Conservation (phyloP, 139 green algal genomes). For the Trebouxia sp. region DNA sequence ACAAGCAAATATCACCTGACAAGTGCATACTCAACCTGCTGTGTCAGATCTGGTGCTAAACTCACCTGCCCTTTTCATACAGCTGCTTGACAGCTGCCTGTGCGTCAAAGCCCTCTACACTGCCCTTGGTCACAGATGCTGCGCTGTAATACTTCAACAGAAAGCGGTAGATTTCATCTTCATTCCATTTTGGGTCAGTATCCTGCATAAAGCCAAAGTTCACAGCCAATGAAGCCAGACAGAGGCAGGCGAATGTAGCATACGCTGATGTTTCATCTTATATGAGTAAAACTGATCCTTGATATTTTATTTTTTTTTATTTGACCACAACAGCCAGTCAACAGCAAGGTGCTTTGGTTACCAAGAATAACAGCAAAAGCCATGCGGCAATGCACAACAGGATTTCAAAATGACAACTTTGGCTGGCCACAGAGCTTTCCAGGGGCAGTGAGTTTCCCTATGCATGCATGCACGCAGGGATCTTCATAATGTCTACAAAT, state of each 20-base stretch:
- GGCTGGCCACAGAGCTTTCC: background rate
- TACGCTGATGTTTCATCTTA: no score
- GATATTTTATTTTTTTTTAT: no score
- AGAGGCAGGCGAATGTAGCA: no score
- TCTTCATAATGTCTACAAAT: background rate
- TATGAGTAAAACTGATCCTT: no score
- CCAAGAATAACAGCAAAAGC: no score
- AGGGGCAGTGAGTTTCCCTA: background rate
- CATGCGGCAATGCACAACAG: no score
- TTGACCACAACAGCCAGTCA: no score
- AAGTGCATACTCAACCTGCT: no score
- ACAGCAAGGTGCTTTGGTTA: no score
- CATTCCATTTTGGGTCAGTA: constrained; percentile 38
- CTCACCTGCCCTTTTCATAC: background rate
- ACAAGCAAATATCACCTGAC: no score
- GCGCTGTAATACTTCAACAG: constrained; percentile 42
- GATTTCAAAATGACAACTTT: no score
- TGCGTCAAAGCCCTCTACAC: background rate
- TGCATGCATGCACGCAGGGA: background rate
- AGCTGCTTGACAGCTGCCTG: constrained; percentile 3
- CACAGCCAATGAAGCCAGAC: background rate
- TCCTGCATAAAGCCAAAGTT: background rate
- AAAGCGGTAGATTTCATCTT: constrained; percentile 52
- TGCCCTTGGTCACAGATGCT: background rate
- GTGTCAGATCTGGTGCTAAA: no score